Conservation (phyloP, 75 land plant genomes). For the Cryptomeria japonica region DNA sequence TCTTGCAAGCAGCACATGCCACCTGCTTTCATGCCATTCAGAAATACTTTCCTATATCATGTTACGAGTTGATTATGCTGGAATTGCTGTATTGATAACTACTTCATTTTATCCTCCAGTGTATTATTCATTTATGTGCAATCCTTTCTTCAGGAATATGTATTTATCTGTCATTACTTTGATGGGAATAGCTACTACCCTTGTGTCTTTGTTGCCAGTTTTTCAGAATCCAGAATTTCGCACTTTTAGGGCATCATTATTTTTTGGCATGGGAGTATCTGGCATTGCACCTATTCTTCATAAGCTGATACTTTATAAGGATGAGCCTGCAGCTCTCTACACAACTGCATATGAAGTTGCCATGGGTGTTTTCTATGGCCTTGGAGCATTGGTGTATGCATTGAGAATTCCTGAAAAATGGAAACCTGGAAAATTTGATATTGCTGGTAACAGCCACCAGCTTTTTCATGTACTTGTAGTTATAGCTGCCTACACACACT, state of each 20-base stretch:
- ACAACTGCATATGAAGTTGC: constrained; percentile 77
- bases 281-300: constrained; percentile 84
- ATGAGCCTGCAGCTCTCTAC: constrained; percentile 64
- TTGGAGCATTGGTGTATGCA: constrained; percentile 92
- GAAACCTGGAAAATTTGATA: constrained; percentile 97
- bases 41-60: constrained; percentile 65
- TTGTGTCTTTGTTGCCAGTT: constrained; percentile 71
- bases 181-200: constrained; percentile 61
- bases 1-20: constrained; percentile 89
- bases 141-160: constrained; percentile 73
- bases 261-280: constrained; percentile 89
- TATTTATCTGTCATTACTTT: constrained; percentile 75
- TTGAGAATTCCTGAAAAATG: constrained; percentile 90
- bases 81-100: constrained; percentile 81
- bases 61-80: constrained; percentile 89
- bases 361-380: constrained; percentile 83
- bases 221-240: constrained; percentile 85
- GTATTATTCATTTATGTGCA: constrained; percentile 94
- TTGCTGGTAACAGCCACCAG: constrained; percentile 96
- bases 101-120: constrained; percentile 98
- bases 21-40: constrained; percentile 88
- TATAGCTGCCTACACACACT: constrained; percentile 92
- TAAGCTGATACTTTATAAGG: constrained; percentile 64
- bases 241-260: constrained; percentile 53
- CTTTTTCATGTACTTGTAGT: constrained; percentile 92